Conservation (phyloP, 495 filamentous ascomycete species). For the Pyrenula aspistea region DNA sequence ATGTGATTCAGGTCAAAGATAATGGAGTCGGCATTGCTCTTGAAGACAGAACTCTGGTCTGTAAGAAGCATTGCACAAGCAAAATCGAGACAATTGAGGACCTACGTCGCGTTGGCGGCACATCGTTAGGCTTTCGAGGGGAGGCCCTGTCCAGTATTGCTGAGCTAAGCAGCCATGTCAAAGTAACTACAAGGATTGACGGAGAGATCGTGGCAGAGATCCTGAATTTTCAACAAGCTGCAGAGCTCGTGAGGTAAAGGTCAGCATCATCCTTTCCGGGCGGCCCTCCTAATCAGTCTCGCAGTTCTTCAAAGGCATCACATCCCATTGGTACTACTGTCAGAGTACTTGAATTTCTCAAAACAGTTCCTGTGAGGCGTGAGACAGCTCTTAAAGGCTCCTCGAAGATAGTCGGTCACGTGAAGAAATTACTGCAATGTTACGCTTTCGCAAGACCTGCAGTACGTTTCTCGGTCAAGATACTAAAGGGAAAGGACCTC, state of each 20-base stretch:
- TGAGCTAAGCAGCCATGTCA: conserved; percentile 50
- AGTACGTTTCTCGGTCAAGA: conserved; percentile 52
- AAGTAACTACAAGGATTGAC: conserved; percentile 58
- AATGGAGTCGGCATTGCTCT: conserved; percentile 73
- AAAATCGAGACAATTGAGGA: conserved; percentile 70
- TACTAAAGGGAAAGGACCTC: conserved; percentile 49
- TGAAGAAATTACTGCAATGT: conserved; percentile 57
- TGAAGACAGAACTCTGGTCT: conserved; percentile 57
- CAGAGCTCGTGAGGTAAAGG: conserved; percentile 33
- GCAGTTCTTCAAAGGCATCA: conserved; percentile 33
- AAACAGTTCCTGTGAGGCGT: conserved; percentile 59
- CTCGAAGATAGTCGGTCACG: conserved; percentile 44
- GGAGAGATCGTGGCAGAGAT: conserved; percentile 52
- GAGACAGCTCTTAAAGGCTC: conserved; percentile 51
- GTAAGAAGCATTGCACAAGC: conserved; percentile 66
- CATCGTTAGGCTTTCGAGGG: conserved; percentile 77
- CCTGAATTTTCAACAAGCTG: conserved; percentile 38
- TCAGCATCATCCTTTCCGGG: neutral
- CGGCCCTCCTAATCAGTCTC: neutral
- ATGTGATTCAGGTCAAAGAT: conserved; percentile 80
- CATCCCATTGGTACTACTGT: conserved; percentile 75
- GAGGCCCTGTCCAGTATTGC: conserved; percentile 73
- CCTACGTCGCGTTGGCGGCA: conserved; percentile 49
- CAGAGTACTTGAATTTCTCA: conserved; percentile 53
- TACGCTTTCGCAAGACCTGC: conserved; percentile 64